Evolutionary conservation across 2,329 filamentous ascomycete genomes (phyloP).

Genomic region (Colletotrichum sp.): DNA sequence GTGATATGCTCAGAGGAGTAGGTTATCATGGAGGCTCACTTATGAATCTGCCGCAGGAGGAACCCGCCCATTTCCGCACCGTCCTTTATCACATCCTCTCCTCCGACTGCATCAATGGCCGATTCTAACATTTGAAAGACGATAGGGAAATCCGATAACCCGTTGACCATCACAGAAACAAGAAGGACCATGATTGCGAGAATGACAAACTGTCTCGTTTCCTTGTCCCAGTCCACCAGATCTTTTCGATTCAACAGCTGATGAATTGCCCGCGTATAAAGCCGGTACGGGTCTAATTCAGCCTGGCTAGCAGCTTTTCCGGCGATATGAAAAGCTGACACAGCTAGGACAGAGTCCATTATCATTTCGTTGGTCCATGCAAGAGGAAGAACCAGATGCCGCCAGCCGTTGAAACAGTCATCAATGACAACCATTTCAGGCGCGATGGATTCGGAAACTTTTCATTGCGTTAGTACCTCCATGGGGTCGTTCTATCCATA

Average conservation of each 20-base stretch:
- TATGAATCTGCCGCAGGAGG: not conserved
- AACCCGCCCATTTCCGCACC: not conserved
- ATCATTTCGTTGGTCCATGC: conserved; percentile 26
- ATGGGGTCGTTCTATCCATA: accelerated
- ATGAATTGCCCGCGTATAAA: not conserved
- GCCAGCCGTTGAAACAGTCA: conserved; percentile 25
- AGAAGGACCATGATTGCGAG: conserved; percentile 29
- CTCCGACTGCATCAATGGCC: conserved; percentile 29
- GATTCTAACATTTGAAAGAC: conserved; percentile 30
- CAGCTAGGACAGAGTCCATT: conserved; percentile 29
- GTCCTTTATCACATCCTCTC: not conserved
- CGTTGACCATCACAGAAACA: conserved; percentile 28
- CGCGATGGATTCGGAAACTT: conserved; percentile 28
- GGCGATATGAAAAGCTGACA: conserved; percentile 28
- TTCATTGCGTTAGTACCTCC: not conserved
- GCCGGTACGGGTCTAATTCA: not conserved
- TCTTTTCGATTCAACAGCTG: not conserved
- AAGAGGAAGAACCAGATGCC: conserved; percentile 23
- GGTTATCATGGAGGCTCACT: not conserved
- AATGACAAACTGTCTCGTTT: not conserved
- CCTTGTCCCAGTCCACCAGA: not conserved
- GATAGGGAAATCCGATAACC: conserved; percentile 28
- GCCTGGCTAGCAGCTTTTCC: not conserved
- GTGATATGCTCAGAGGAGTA: not conserved
- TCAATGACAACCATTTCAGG: conserved; percentile 28